phyloP scores from a whole-genome alignment of 805 yeast genomes.

The Saccharomycopsis guyanensis region DNA sequence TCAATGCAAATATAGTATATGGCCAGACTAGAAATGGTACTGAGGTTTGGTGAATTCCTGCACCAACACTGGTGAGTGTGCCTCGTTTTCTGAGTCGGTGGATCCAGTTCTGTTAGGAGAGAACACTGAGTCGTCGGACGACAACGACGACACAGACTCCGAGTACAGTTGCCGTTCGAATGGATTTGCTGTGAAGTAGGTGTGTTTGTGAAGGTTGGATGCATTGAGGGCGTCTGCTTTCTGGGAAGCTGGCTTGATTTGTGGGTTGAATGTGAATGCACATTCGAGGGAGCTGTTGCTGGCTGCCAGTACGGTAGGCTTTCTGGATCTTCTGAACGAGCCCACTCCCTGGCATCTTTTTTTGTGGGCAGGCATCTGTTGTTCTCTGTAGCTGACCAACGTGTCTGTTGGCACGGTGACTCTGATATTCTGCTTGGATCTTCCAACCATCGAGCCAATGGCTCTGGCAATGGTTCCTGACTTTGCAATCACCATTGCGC shows the following conservation, averaged over 20 bases:
- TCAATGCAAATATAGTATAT: background rate
- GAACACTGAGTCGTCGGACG: constrained; percentile 9
- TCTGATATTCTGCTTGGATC: too few relatives aligned
- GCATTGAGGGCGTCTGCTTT: background rate
- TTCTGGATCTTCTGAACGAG: background rate
- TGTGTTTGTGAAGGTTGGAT: background rate
- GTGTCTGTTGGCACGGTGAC: too few relatives aligned
- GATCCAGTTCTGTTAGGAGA: constrained; percentile 5
- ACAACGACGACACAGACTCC: constrained; percentile 1
- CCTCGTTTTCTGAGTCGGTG: background rate
- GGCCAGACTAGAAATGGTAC: too few relatives aligned
- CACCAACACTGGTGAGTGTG: background rate
- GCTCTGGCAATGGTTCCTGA: too few relatives aligned
- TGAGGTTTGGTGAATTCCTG: background rate
- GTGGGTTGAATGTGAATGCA: too few relatives aligned
- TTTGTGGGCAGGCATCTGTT: too few relatives aligned
- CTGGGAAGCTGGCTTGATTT: too few relatives aligned
- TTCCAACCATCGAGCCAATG: background rate
- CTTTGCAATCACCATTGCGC: background rate
- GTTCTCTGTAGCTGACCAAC: too few relatives aligned
- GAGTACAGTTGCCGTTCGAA: background rate
- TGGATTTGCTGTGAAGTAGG: background rate
- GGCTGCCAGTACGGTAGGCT: background rate
- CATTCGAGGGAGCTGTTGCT: too few relatives aligned
- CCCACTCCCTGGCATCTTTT: too few relatives aligned